phyloP scores from a whole-genome alignment of 495 filamentous ascomycete genomes.

The Neurospora hispaniola region DNA sequence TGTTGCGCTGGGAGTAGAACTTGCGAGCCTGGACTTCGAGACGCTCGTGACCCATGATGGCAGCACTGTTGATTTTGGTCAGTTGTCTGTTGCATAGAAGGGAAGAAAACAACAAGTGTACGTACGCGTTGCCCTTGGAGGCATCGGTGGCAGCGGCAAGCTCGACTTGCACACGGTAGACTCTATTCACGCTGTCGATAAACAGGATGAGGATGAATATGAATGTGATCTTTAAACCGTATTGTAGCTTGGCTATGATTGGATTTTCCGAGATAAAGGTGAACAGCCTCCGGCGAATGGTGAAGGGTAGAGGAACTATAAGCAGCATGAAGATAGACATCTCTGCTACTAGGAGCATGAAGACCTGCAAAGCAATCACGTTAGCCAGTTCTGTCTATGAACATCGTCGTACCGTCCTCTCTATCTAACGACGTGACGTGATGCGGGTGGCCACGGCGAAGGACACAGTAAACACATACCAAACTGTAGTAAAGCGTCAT shows the following conservation, averaged over 20 bases:
- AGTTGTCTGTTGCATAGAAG: constrained; percentile 7
- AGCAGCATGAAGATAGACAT: constrained; percentile 88
- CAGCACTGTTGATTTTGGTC: constrained; percentile 33
- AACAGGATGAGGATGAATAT: constrained; percentile 98
- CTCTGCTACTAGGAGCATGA: constrained; percentile 82
- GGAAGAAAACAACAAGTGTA: constrained; percentile 3
- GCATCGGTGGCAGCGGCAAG: constrained; percentile 48
- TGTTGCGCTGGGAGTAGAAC: constrained; percentile 99
- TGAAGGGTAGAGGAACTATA: constrained; percentile 85
- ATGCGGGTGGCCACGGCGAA: neutral
- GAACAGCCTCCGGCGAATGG: constrained; percentile 77
- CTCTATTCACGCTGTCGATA: constrained; percentile 96
- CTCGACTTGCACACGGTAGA: constrained; percentile 92
- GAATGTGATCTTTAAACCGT: constrained; percentile 74
- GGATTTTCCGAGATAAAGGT: constrained; percentile 82
- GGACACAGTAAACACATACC: constrained; percentile 45
- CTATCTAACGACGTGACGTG: neutral
- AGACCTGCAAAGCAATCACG: constrained; percentile 55
- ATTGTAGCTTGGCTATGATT: constrained; percentile 40
- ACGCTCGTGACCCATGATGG: constrained; percentile 77
- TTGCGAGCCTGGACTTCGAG: constrained; percentile 98
- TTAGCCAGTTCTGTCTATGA: constrained; percentile 11
- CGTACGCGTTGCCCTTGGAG: constrained; percentile 19
- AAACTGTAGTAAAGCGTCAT: constrained; percentile 99
- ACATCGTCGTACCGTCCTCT: neutral